These are phyloP conservation scores for Theobroma grandiflorum DNA, from an alignment of 441 rosid species.

Conservation along the genomic window DNA sequence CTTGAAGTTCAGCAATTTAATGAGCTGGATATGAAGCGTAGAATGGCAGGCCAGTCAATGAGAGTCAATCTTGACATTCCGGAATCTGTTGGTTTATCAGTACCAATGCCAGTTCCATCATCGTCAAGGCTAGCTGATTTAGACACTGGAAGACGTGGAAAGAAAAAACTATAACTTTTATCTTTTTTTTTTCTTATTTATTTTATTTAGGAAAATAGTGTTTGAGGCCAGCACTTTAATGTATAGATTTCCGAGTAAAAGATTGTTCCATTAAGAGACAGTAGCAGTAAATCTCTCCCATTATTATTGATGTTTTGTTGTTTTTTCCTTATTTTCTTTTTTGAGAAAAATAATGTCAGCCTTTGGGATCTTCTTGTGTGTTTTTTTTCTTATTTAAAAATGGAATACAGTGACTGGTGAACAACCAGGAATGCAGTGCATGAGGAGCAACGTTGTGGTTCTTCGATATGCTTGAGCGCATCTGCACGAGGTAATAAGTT, in stretches of 20 bases:
- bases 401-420: not conserved
- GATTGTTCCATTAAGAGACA: slow-evolving; percentile 9
- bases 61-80: slow-evolving; percentile 83
- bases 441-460: not conserved
- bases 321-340: not conserved
- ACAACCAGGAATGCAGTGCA: not conserved
- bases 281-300: not conserved
- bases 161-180: slow-evolving; percentile 58
- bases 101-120: slow-evolving; percentile 55
- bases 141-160: slow-evolving; percentile 70
- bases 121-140: slow-evolving; percentile 71
- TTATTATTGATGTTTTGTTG: slow-evolving; percentile 3
- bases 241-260: not conserved
- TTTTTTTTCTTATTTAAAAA: not conserved
- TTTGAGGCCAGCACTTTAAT: not conserved
- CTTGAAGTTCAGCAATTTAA: slow-evolving; percentile 56
- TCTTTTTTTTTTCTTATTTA: slow-evolving; percentile 4
- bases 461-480: not conserved
- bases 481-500: not conserved
- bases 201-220: slow-evolving; percentile 19
- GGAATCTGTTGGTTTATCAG: slow-evolving; percentile 78
- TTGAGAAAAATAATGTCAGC: not conserved
- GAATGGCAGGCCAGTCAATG: slow-evolving; percentile 50
- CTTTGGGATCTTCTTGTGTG: not conserved
- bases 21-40: slow-evolving; percentile 50